Evolutionary conservation across 2,329 filamentous ascomycete species (phyloP).

Genomic region (Aspergillus novoparasiticus): DNA sequence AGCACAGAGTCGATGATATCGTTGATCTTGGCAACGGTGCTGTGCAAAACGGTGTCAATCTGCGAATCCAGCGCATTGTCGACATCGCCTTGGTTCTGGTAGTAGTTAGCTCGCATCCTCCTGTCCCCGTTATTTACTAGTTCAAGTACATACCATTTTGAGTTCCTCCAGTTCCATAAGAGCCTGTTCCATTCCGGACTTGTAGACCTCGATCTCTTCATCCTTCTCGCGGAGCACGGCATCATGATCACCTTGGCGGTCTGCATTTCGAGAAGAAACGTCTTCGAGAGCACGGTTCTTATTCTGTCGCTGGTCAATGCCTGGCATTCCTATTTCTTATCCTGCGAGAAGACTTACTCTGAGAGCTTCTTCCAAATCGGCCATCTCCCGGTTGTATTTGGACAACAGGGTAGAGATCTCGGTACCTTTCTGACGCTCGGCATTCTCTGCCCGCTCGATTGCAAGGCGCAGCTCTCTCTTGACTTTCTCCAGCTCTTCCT

Average conservation of each 20-base stretch:
- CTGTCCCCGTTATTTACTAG: background rate
- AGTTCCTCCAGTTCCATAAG: constrained; percentile 90
- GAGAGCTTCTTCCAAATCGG: constrained; percentile 90
- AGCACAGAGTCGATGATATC: constrained; percentile 97
- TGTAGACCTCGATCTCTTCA: constrained; percentile 96
- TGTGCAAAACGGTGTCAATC: constrained; percentile 83
- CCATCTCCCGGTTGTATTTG: constrained; percentile 96
- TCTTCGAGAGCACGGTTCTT: constrained; percentile 90
- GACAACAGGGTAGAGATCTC: constrained; percentile 92
- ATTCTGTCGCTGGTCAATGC: constrained; percentile 53
- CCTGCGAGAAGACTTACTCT: constrained; percentile 41
- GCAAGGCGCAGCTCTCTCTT: constrained; percentile 92
- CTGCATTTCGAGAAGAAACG: constrained; percentile 72
- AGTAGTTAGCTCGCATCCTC: background rate
- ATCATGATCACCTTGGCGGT: constrained; percentile 84
- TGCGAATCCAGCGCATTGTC: constrained; percentile 85
- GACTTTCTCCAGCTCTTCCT: constrained; percentile 91
- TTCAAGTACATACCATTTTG: constrained; percentile 53
- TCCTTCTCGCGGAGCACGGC: constrained; percentile 88
- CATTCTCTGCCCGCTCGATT: constrained; percentile 85
- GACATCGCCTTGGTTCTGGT: constrained; percentile 67
- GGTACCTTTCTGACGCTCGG: constrained; percentile 89
- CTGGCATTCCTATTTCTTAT: background rate
- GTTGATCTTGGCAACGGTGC: constrained; percentile 90
- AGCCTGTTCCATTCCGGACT: constrained; percentile 96